Conservation (phyloP, 2,329 filamentous ascomycete genomes). For the Fusarium neocosmosporiellum region DNA sequence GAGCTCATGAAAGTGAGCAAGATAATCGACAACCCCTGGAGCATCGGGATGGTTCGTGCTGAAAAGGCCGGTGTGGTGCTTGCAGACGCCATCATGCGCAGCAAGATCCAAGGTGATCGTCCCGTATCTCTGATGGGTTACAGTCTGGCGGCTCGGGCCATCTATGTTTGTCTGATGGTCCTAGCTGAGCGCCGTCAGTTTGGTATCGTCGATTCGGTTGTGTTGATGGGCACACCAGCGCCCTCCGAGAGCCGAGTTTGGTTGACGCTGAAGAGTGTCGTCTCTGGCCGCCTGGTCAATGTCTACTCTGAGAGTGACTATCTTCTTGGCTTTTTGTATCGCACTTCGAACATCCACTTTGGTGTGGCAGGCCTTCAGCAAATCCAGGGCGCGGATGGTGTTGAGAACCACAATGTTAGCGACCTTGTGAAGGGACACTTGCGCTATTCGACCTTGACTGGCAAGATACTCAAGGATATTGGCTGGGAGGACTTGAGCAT, state of each 20-base stretch:
- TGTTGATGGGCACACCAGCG: constrained; percentile 85
- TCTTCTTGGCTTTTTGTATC: constrained; percentile 88
- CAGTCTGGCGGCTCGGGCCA: constrained; percentile 82
- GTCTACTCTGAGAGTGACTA: constrained; percentile 90
- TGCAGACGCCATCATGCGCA: constrained; percentile 82
- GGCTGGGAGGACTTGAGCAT: constrained; percentile 74
- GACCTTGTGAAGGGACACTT: constrained; percentile 76
- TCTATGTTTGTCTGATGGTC: constrained; percentile 84
- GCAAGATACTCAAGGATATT: constrained; percentile 73
- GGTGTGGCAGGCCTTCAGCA: constrained; percentile 87
- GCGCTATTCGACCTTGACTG: constrained; percentile 75
- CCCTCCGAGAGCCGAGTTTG: constrained; percentile 79
- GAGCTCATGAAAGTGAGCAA: constrained; percentile 75
- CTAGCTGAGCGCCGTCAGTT: constrained; percentile 86
- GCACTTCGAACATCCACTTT: constrained; percentile 82
- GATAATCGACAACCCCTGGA: constrained; percentile 86
- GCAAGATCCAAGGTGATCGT: constrained; percentile 82
- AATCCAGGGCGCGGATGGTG: constrained; percentile 71
- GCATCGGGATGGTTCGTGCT: constrained; percentile 77
- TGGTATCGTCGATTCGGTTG: constrained; percentile 85
- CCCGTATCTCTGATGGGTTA: constrained; percentile 85
- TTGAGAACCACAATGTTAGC: constrained; percentile 77
- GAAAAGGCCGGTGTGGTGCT: constrained; percentile 79
- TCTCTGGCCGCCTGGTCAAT: constrained; percentile 87
- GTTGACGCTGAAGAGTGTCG: constrained; percentile 81